Conservation (phyloP, 2,329 filamentous ascomycete genomes). For the Calonectria hawksworthii region DNA sequence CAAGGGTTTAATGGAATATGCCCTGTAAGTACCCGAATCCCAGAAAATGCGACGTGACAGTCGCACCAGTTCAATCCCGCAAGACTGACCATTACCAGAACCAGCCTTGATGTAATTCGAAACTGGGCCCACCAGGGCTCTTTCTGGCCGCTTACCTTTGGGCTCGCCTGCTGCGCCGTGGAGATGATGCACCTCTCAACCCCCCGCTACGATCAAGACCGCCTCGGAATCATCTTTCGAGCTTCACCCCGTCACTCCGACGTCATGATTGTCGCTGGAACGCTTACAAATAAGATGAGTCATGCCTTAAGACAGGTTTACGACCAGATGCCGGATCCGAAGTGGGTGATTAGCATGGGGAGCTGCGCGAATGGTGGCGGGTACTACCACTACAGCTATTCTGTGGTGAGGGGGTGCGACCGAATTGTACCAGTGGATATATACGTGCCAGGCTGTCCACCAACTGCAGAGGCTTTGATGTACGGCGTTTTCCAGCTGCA, state of each 20-base stretch:
- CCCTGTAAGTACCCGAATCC: background rate
- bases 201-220: constrained; percentile 74
- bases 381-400: constrained; percentile 83
- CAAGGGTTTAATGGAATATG: background rate
- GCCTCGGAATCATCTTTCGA: constrained; percentile 76
- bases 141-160: constrained; percentile 73
- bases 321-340: constrained; percentile 77
- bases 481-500: constrained; percentile 76
- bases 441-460: constrained; percentile 75
- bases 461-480: constrained; percentile 62
- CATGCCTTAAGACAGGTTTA: constrained; percentile 74
- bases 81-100: constrained; percentile 51
- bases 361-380: constrained; percentile 80
- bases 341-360: constrained; percentile 77
- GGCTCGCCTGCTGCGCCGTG: constrained; percentile 71
- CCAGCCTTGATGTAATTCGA: constrained; percentile 66
- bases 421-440: constrained; percentile 77
- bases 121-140: constrained; percentile 72
- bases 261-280: constrained; percentile 77
- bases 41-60: background rate
- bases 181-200: constrained; percentile 77
- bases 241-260: constrained; percentile 76
- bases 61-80: background rate
- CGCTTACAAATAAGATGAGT: constrained; percentile 78
- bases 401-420: constrained; percentile 75